Base-by-base conservation (phyloP, 805 yeast species). In the Saccharomycopsis synnaedendra region DNA sequence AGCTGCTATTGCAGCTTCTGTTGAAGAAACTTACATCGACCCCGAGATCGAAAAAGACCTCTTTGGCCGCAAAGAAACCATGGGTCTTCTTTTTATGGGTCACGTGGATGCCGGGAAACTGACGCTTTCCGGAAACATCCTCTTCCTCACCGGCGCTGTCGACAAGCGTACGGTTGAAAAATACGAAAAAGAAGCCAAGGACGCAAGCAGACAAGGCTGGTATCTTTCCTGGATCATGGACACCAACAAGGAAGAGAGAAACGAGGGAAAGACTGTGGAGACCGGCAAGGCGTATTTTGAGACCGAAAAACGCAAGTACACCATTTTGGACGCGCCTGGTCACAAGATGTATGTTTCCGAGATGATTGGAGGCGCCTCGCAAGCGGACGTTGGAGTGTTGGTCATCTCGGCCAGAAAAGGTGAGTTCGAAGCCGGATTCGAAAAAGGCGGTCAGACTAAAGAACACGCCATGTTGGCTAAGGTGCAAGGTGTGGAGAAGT, bases 201-300 rank as follows among this genome's bases (percentile, higher is more conserved):
- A 93, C 59, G 97, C 97, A 42, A 97, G 98, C 66, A 85, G 97
- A 73, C 98, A 93, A 72, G 97, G 97, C 67, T 93, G 99, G 99
- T 93, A 93, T 66, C 72, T 93, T 58, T 89, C 97, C 5, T 93
- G 98, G 98, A 94, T 93, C 58, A 89, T 93, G 96, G 99, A 93
- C 67, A 90, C 97, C 58, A 93, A 94, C 72, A 89, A 87, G 69
- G 98, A 93, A 71, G 99, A 93, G 73, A 85, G 98, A 75, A 86
- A 76, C 60, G 97, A 93, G 69, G 99, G 99, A 74, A 93, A 93
- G 72, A 93, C 99, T 56, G 94, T 93, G 59, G 98, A 93, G 70
- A 97, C 93, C 51, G 99, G 98, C 63, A 88, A 89, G 63, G 95
- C 97, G 28, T 88, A 83, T 61, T 93, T 93, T 60, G 99, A 93